Evolutionary conservation across 192 early-diverging fungal species (phyloP), one percentile per base, ranked within the genome.

Genomic region (Martensiomyces pterosporus): DNA sequence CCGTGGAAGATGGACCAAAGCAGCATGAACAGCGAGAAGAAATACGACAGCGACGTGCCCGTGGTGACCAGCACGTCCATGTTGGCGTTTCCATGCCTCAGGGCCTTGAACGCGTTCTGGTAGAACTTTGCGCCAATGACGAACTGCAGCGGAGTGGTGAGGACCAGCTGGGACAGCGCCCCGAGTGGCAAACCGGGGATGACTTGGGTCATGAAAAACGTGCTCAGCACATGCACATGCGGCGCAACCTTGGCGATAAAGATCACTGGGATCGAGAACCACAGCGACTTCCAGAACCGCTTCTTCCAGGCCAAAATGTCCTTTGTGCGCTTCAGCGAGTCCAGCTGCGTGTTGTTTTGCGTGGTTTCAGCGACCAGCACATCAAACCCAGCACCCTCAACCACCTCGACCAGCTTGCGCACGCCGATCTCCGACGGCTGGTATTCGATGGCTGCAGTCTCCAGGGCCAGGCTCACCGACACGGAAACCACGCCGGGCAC

Each of bases 111-210:
- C 0, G 93, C 84, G 19, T 85, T 76, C 15, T 32, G 36, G 49
- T 92, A 89, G 73, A 98, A 98, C 21, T 80, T 69, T 17, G 64
- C 50, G 0, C 93, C 96, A 9, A 97, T 64, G 8, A 82, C 81
- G 76, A 98, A 97, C 77, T 97, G 93, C 13, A 96, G 86, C 23
- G 93, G 93, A n/a, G 87, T 84, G 3, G 93, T 90, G 22, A 98
- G 65, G 4, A 85, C 5, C 46, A 89, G 60, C 69, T 86, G 78
- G 16, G 80, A 44, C 10, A 93, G 17, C 39, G 88, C 75, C 13
- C 81, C 82, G 14, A 89, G 45, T 39, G 79, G 77, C 24, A 93
- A 60, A 13, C 89, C 90, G 0, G 73, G 68, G 8, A 88, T 22
- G 5, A 86, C 39, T n/a, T 73, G 57, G 57, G 52, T 59, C 19